Evolutionary conservation across 768 basidiomycete genomes (phyloP).

Genomic region (Rickenella mellea): DNA sequence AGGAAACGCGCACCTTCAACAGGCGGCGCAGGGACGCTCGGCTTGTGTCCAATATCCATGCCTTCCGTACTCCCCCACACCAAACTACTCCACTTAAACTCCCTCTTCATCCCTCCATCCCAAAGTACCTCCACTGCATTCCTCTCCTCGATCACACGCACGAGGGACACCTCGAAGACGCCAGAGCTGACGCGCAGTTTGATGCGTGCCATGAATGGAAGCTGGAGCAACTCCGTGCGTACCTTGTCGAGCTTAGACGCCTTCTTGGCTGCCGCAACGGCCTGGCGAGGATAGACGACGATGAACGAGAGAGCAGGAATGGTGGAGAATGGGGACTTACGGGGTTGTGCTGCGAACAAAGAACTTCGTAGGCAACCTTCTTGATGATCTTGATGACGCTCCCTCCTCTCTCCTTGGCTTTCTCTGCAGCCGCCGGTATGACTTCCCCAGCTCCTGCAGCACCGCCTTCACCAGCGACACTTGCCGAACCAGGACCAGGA

Average conservation of each 20-base stretch:
- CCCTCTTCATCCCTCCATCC: constrained; percentile 63
- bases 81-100: constrained; percentile 78
- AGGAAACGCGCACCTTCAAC: neutral
- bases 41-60: constrained; percentile 60
- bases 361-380: constrained; percentile 64
- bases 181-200: constrained; percentile 80
- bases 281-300: constrained; percentile 29
- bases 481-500: constrained; percentile 1
- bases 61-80: constrained; percentile 67
- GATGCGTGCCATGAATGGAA: constrained; percentile 66
- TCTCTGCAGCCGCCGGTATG: neutral
- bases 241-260: constrained; percentile 69
- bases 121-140: constrained; percentile 73
- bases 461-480: neutral
- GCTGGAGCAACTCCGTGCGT: constrained; percentile 54
- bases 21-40: constrained; percentile 36
- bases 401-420: constrained; percentile 9
- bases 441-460: neutral
- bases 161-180: constrained; percentile 76
- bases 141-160: constrained; percentile 60
- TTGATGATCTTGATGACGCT: constrained; percentile 55
- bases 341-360: constrained; percentile 87
- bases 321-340: constrained; percentile 35
- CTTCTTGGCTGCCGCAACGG: constrained; percentile 63
- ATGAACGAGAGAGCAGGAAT: neutral